phyloP scores from a whole-genome alignment of 441 rosid species.

The Adansonia rubrostipa region DNA sequence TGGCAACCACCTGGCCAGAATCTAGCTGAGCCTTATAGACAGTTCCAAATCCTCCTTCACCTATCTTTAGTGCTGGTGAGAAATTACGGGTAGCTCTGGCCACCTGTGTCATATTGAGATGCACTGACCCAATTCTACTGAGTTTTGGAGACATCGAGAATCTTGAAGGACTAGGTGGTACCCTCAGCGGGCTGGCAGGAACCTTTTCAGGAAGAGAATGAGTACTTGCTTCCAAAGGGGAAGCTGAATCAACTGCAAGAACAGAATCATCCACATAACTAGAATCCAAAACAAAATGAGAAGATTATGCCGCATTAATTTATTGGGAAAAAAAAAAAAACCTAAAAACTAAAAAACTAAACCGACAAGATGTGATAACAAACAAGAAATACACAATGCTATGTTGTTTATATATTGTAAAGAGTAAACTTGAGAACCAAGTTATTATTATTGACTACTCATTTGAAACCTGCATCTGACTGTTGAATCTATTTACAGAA shows the following conservation, averaged over 20 bases:
- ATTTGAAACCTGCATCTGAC: background rate
- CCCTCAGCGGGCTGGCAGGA: constrained; percentile 72
- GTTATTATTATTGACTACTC: constrained; percentile 6
- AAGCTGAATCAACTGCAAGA: constrained; percentile 70
- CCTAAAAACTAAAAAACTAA: background rate
- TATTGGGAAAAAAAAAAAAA: background rate
- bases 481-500: background rate
- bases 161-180: constrained; percentile 90
- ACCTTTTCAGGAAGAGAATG: constrained; percentile 61
- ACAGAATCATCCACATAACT: constrained; percentile 30
- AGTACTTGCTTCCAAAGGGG: constrained; percentile 50
- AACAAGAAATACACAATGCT: background rate
- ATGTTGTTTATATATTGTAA: background rate
- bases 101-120: constrained; percentile 64
- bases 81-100: constrained; percentile 73
- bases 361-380: background rate
- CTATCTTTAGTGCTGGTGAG: constrained; percentile 63
- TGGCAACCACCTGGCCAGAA: constrained; percentile 78
- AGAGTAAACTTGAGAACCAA: background rate
- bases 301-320: background rate
- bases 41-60: constrained; percentile 90
- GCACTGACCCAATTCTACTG: constrained; percentile 64
- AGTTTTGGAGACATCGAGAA: constrained; percentile 81
- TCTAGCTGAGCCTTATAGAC: constrained; percentile 79
- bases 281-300: constrained; percentile 11